Evolutionary conservation across 768 basidiomycete genomes (phyloP), one percentile per base, ranked within the genome.

Genomic region (Lactarius sanguifluus): DNA sequence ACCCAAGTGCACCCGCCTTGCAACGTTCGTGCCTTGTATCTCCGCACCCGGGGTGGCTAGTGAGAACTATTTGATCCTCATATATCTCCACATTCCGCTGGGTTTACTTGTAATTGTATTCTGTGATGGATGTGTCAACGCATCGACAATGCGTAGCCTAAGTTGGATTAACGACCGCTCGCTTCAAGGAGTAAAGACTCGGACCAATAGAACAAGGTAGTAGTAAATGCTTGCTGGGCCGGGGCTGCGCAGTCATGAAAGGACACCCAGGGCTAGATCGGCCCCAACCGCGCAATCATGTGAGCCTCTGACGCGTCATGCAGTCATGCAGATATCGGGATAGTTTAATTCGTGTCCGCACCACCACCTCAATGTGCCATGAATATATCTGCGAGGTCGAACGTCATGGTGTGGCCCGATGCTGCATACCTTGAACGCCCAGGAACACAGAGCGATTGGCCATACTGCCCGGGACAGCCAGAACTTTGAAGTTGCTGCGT

Each of bases 401-500:
- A 23, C 12, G 12, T 3, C 45, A 47, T 25, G 23, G 23, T 25
- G 47, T 13, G 47, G 5, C 47, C 13, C 47, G 47, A 50, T 23
- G 12, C 47, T 13, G 23, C 23, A n/a, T 50, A 30, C 25, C 41
- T 30, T 8, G 4, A 34, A 57, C 8, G 55, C 56, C 56, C 8
- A n/a, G 30, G 1, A 3, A 38, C 38, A 40, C 36, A 38, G 7
- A 38, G 36, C 12, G 5, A 40, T 40, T 6, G 38, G 38, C 38
- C 6, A 40, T 10, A 34, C 34, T 2, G 9, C 38, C 38, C 12
- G 38, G 23, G 56, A 57, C 43, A 64, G 12, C 20, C 30, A 56
- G 54, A 86, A 79, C 43, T 74, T 71, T 60, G 86, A 74, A 16
- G 77, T 73, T 6, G 78, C 80, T 20, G 71, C 47, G 64, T 81